Evolutionary conservation across 345 rosid species (phyloP).

Genomic region (Moricandia arvensis): DNA sequence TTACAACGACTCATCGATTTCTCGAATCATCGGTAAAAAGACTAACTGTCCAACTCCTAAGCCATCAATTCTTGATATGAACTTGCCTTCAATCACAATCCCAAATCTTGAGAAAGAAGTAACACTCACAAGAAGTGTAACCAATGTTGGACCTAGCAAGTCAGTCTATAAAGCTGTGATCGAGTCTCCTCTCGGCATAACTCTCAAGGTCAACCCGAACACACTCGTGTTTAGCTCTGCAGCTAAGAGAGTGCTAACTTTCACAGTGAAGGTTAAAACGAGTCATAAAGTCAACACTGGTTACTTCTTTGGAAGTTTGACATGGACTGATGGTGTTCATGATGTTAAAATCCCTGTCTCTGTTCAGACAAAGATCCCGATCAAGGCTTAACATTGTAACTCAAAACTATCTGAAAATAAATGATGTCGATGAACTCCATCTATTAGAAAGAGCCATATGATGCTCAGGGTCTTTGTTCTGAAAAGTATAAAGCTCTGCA

Average conservation of each 20-base stretch:
- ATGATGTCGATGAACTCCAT: too few relatives aligned
- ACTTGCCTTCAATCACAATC: slow-evolving; percentile 45
- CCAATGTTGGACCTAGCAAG: slow-evolving; percentile 28
- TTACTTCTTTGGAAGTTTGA: slow-evolving; percentile 47
- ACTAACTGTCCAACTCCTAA: slow-evolving; percentile 23
- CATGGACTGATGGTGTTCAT: slow-evolving; percentile 42
- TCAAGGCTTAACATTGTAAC: slow-evolving; percentile 8
- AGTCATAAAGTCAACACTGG: slow-evolving; percentile 38
- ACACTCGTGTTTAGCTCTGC: slow-evolving; percentile 17
- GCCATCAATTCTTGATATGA: slow-evolving; percentile 37
- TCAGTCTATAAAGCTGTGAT: slow-evolving; percentile 16
- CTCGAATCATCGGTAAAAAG: slow-evolving; percentile 27
- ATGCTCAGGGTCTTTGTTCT: too few relatives aligned
- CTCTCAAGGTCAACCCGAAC: slow-evolving; percentile 19
- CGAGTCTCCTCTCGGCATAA: slow-evolving; percentile 30
- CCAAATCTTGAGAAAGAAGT: slow-evolving; percentile 26
- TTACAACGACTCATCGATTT: slow-evolving; percentile 47
- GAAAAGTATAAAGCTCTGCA: too few relatives aligned
- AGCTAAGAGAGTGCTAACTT: slow-evolving; percentile 10
- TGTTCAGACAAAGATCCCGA: slow-evolving; percentile 36
- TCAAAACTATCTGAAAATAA: too few relatives aligned
- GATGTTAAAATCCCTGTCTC: slow-evolving; percentile 45
- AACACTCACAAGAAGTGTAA: slow-evolving; percentile 25
- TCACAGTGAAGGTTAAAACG: slow-evolving; percentile 25
- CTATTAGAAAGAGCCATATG: too few relatives aligned